Base-by-base conservation (phyloP, 1,284 basidiomycete genomes). In the Cutaneotrichosporon spelunceum region DNA sequence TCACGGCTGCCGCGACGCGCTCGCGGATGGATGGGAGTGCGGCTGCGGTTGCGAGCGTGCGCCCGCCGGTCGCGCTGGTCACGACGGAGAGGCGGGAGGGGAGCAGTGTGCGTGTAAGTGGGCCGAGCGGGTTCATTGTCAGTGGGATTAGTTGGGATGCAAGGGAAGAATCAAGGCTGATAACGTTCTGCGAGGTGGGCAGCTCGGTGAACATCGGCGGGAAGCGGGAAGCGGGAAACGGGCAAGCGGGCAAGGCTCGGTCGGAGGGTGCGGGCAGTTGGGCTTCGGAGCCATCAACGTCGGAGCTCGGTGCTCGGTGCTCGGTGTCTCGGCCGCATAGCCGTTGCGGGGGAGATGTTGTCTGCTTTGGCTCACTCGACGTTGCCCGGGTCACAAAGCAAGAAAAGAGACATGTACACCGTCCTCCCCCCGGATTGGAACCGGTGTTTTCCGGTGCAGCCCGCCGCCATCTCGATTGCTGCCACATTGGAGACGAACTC, bases 1-100 rank as follows among this genome's bases (percentile, higher is more conserved):
- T 60, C 24, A 65, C 52, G 16, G 64, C 60, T 1, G 57, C 54
- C 0, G 53, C 47, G 29, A 62, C 64, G 10, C 64, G 64, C 5
- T 57, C 52, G 9, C 48, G 48, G 48, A 50, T 50, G 5, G 48
- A 50, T 4, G 48, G 48, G 27, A 50, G 48, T 10, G 45, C 45
- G 8, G 45, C 10, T 21, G 45, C 10, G 7, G 45, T 48, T 10
- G 45, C 45, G 23, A 48, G 45, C 8, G 45, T 42, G 19, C 39
- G 39, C 4, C 19, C 8, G 45, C 7, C 45, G 26, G 5, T 21
- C n/a, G 21, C 11, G 21, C 23, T 8, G 23, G 45, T 24, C 11
- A 48, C 45, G 23, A 48, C 45, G 23, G 45, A 48, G 11, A 48
- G 45, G 14, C 23, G 23, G 3, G 45, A 11, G 14, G 45, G 45